Evolutionary conservation across 768 basidiomycete genomes (phyloP).

Genomic region (Rubroboletus satanas): DNA sequence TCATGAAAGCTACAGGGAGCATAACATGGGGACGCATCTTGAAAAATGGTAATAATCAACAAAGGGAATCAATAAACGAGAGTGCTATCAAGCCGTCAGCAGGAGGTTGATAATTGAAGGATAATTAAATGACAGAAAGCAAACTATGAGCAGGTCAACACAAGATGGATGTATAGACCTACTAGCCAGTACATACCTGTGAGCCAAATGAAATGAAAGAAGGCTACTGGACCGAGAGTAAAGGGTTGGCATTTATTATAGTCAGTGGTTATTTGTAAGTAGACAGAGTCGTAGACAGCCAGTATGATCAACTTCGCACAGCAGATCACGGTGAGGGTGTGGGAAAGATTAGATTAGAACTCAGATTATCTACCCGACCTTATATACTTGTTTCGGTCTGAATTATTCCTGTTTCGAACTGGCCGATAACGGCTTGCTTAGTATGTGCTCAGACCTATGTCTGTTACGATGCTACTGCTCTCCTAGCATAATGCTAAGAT

Average conservation of each 20-base stretch:
- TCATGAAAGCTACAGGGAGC: conserved; percentile 4
- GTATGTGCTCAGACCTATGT: too few species aligned
- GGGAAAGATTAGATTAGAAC: too few species aligned
- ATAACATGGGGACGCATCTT: conserved; percentile 9
- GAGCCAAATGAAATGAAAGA: conserved; percentile 16
- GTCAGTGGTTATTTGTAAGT: too few species aligned
- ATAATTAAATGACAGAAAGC: background rate
- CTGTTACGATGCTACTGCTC: too few species aligned
- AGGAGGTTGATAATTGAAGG: background rate
- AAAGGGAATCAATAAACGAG: conserved; percentile 3
- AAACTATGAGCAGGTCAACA: background rate
- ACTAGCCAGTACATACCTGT: conserved; percentile 19
- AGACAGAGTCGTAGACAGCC: too few species aligned
- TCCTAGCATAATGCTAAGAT: too few species aligned
- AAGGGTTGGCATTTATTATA: background rate
- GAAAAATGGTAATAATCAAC: background rate
- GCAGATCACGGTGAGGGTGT: too few species aligned
- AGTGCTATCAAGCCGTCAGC: conserved; percentile 12
- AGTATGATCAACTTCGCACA: too few species aligned
- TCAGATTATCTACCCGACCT: too few species aligned
- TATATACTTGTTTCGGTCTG: too few species aligned
- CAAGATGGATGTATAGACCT: background rate
- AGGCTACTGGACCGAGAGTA: conserved; percentile 5
- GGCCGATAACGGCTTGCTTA: too few species aligned
- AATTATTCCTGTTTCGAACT: too few species aligned